These are phyloP conservation scores for Paracorniculantispora psalliotae DNA, from an alignment of 2,329 filamentous ascomycete genomes.

Conservation along the genomic window DNA sequence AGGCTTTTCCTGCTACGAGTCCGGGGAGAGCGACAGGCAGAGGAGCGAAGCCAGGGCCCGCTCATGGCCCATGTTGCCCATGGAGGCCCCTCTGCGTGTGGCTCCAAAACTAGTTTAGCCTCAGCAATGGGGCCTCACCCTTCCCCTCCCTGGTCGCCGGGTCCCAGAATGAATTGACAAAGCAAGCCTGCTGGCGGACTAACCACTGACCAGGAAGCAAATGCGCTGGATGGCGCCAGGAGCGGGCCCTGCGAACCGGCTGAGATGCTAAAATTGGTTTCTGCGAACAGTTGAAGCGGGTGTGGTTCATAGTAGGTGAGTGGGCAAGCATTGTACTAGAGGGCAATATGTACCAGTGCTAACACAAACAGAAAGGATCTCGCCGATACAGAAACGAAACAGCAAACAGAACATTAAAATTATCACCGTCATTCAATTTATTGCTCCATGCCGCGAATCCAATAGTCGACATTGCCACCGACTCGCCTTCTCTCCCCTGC, in stretches of 20 bases:
- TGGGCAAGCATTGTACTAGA: no score
- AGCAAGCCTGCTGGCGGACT: background rate
- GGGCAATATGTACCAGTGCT: no score
- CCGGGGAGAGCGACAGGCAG: slow-evolving; percentile 11
- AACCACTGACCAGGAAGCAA: background rate
- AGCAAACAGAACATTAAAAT: no score
- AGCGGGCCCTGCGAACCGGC: background rate
- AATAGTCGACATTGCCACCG: no score
- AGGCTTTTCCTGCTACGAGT: background rate
- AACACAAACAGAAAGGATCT: no score
- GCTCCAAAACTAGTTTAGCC: background rate
- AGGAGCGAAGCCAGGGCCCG: background rate
- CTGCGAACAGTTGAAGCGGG: no score
- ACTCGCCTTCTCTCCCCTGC: background rate
- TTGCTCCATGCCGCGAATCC: no score
- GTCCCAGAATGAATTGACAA: background rate
- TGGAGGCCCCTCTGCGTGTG: background rate
- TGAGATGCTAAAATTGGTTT: background rate
- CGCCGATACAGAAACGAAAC: no score
- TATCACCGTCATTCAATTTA: no score
- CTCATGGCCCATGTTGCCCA: background rate
- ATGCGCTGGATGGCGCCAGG: background rate
- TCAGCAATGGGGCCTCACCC: background rate
- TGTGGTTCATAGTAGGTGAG: no score
- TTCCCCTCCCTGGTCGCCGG: background rate